Evolutionary conservation across 1,139 yeast genomes (phyloP).

Genomic region (Sugiyamaella castrensis): DNA sequence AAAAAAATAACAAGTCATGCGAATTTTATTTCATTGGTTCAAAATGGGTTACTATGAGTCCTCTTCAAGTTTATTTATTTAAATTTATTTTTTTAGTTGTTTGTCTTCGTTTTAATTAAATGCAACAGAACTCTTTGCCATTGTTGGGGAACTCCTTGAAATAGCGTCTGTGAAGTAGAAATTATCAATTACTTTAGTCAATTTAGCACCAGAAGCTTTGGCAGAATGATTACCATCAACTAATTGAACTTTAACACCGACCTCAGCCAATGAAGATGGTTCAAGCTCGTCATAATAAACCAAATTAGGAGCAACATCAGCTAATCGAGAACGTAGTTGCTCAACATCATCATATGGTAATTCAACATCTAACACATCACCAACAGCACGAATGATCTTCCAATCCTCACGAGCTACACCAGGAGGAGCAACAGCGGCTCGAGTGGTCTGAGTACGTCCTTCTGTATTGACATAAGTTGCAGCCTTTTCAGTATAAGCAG

Average conservation of each 20-base stretch:
- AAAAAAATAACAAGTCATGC: conserved; percentile 3
- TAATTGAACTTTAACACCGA: conserved; percentile 54
- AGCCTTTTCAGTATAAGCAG: conserved; percentile 85
- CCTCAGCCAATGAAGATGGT: conserved; percentile 50
- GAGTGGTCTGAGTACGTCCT: conserved; percentile 81
- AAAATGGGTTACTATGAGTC: too few relatives aligned
- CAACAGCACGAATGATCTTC: conserved; percentile 81
- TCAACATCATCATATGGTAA: conserved; percentile 77
- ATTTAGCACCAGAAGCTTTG: conserved; percentile 48
- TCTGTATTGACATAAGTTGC: conserved; percentile 91
- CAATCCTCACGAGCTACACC: conserved; percentile 92
- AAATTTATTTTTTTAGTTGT: background rate
- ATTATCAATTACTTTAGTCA: conserved; percentile 66
- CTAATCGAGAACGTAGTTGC: conserved; percentile 67
- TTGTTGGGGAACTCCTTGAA: conserved; percentile 83
- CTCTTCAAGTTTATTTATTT: too few relatives aligned
- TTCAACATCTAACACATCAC: conserved; percentile 69
- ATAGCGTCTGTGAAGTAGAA: conserved; percentile 87
- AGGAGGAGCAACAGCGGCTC: conserved; percentile 90
- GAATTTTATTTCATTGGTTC: background rate
- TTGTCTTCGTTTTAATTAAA: conserved; percentile 22
- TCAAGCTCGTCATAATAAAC: conserved; percentile 75
- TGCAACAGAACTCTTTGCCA: conserved; percentile 68
- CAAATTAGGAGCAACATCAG: conserved; percentile 78
- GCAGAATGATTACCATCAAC: conserved; percentile 42